Conservation (phyloP, 805 yeast genomes). For the Clavispora phyllophila region DNA sequence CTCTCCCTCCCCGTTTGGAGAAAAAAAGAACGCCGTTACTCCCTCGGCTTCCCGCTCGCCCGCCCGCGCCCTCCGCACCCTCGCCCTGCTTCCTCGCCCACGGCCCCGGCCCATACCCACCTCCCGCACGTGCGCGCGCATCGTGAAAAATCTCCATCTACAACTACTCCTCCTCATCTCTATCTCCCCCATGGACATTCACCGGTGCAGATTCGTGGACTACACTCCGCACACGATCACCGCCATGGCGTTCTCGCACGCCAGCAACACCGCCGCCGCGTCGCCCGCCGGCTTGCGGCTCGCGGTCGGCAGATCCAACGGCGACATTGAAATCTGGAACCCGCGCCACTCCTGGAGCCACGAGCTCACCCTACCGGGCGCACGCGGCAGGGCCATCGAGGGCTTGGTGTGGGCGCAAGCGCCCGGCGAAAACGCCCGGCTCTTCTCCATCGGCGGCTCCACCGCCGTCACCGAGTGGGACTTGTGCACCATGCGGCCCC, state of each 20-base stretch:
- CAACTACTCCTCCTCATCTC: conserved; percentile 1
- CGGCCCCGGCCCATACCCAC: no score
- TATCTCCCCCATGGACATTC: conserved; percentile 57
- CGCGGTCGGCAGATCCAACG: conserved; percentile 91
- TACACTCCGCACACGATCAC: conserved; percentile 82
- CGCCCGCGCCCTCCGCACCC: no score
- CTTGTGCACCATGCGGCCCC: conserved; percentile 63
- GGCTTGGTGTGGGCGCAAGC: conserved; percentile 74
- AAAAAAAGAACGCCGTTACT: no score
- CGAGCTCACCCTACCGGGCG: conserved; percentile 68
- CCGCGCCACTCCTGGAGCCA: conserved; percentile 79
- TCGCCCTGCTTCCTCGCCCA: no score
- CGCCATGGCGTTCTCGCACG: conserved; percentile 69
- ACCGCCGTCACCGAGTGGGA: conserved; percentile 92
- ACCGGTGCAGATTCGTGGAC: conserved; percentile 89
- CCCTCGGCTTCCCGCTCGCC: no score
- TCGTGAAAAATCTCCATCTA: conserved; percentile 11
- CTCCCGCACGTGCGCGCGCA: conserved; percentile 12
- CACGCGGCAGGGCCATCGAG: conserved; percentile 80
- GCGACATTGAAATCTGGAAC: conserved; percentile 94
- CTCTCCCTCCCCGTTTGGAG: no score
- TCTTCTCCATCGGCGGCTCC: conserved; percentile 93
- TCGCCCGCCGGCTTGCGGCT: conserved; percentile 59
- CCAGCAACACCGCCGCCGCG: conserved; percentile 14
- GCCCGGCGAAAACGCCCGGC: conserved; percentile 49